Conservation (phyloP, 768 basidiomycete species). For the Collybia mongolica region DNA sequence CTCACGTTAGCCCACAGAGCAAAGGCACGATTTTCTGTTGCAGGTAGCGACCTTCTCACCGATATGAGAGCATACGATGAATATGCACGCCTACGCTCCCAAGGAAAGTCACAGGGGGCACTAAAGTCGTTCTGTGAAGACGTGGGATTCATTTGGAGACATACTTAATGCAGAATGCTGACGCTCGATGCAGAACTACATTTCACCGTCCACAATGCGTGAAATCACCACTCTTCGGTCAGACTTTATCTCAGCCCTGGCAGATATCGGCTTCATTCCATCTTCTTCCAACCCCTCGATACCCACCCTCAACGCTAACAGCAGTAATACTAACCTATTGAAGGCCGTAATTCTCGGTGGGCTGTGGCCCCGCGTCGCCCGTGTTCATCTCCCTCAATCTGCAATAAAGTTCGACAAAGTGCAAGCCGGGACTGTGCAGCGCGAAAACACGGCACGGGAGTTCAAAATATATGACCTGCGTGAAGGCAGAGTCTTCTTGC, state of each 20-base stretch:
- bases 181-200: slow-evolving; percentile 64
- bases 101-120: slow-evolving; percentile 44
- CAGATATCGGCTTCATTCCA: slow-evolving; percentile 68
- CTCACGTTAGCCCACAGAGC: slow-evolving; percentile 48
- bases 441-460: slow-evolving; percentile 83
- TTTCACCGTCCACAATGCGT: slow-evolving; percentile 67
- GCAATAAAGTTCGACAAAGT: slow-evolving; percentile 84
- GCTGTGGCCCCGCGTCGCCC: slow-evolving; percentile 81
- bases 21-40: slow-evolving; percentile 62
- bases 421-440: slow-evolving; percentile 78
- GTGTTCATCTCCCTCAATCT: slow-evolving; percentile 69
- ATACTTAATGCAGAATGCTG: not conserved
- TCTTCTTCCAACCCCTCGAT: slow-evolving; percentile 41
- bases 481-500: slow-evolving; percentile 70
- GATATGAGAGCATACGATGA: slow-evolving; percentile 76
- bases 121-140: slow-evolving; percentile 71
- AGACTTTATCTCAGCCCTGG: slow-evolving; percentile 73
- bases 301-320: slow-evolving; percentile 61
- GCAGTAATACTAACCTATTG: slow-evolving; percentile 67
- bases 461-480: slow-evolving; percentile 78
- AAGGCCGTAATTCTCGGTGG: slow-evolving; percentile 86
- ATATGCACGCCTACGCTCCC: slow-evolving; percentile 47
- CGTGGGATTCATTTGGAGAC: slow-evolving; percentile 28
- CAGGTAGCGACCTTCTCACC: slow-evolving; percentile 83
- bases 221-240: slow-evolving; percentile 77